phyloP scores from a whole-genome alignment of 148 eudicot genomes.

The Oxyria digyna region DNA sequence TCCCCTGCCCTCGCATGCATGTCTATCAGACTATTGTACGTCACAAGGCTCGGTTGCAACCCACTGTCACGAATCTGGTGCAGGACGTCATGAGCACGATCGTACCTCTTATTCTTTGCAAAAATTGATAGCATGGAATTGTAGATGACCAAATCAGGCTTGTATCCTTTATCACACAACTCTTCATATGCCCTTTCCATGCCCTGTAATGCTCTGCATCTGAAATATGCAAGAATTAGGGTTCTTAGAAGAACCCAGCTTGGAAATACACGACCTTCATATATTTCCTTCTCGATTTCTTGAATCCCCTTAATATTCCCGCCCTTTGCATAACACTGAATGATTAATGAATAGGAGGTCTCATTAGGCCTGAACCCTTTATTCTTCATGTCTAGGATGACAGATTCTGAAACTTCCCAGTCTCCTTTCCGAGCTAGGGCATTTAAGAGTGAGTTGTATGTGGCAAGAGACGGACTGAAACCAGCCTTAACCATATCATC shows the following conservation, averaged over 20 bases:
- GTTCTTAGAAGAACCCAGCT: conserved; percentile 82
- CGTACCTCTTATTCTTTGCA: conserved; percentile 55
- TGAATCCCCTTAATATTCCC: conserved; percentile 53
- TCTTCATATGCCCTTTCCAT: conserved; percentile 75
- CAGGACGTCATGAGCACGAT: conserved; percentile 58
- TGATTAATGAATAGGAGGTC: conserved; percentile 61
- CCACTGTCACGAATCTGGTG: conserved; percentile 35
- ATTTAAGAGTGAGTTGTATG: conserved; percentile 78
- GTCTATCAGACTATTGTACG: conserved; percentile 78
- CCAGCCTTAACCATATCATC: conserved; percentile 78
- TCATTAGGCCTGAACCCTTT: conserved; percentile 83
- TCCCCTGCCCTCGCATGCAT: conserved; percentile 72
- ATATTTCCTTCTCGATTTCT: conserved; percentile 43
- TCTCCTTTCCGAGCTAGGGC: conserved; percentile 74
- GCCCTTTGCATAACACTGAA: conserved; percentile 70
- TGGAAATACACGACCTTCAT: conserved; percentile 56
- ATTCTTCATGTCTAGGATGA: conserved; percentile 57
- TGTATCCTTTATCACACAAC: conserved; percentile 49
- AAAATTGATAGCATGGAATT: conserved; percentile 80
- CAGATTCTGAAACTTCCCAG: conserved; percentile 60
- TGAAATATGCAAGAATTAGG: conserved; percentile 57
- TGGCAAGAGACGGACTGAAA: conserved; percentile 60
- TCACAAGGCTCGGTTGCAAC: conserved; percentile 68
- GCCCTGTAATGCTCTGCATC: conserved; percentile 51
- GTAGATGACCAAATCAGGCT: conserved; percentile 64